Conservation (phyloP, 2,329 filamentous ascomycete genomes). For the Helminthosporium solani region DNA sequence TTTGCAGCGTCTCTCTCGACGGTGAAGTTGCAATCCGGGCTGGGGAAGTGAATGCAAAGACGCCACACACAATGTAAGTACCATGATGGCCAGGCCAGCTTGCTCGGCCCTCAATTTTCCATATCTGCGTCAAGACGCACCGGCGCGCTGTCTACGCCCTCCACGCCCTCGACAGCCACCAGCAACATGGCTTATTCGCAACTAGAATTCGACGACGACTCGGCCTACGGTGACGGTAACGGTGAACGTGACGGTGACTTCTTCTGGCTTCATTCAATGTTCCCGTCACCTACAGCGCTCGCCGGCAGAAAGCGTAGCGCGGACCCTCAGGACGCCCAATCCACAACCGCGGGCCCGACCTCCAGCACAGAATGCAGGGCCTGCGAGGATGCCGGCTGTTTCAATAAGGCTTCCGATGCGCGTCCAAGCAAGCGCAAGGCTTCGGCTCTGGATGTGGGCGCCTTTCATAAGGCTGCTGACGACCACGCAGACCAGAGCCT, state of each 20-base stretch:
- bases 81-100: neutral
- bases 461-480: slow-evolving; percentile 28
- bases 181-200: slow-evolving; percentile 31
- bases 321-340: slow-evolving; percentile 14
- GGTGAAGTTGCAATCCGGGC: neutral
- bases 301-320: slow-evolving; percentile 38
- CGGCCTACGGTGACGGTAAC: slow-evolving; percentile 29
- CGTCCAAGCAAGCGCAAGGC: slow-evolving; percentile 38
- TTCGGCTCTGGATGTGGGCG: slow-evolving; percentile 31
- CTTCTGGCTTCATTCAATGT: slow-evolving; percentile 29
- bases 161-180: neutral
- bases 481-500: slow-evolving; percentile 13
- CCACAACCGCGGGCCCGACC: slow-evolving; percentile 7
- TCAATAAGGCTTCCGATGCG: slow-evolving; percentile 14
- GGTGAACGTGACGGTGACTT: slow-evolving; percentile 22
- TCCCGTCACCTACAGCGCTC: slow-evolving; percentile 23
- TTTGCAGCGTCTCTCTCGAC: too few relatives aligned
- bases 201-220: slow-evolving; percentile 33
- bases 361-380: slow-evolving; percentile 28
- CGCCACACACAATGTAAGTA: neutral
- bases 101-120: neutral
- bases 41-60: neutral
- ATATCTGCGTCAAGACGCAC: neutral
- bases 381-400: slow-evolving; percentile 25
- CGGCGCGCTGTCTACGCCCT: too few relatives aligned